Evolutionary conservation across 495 filamentous ascomycete genomes (phyloP).

Genomic region (Collariella sp.): DNA sequence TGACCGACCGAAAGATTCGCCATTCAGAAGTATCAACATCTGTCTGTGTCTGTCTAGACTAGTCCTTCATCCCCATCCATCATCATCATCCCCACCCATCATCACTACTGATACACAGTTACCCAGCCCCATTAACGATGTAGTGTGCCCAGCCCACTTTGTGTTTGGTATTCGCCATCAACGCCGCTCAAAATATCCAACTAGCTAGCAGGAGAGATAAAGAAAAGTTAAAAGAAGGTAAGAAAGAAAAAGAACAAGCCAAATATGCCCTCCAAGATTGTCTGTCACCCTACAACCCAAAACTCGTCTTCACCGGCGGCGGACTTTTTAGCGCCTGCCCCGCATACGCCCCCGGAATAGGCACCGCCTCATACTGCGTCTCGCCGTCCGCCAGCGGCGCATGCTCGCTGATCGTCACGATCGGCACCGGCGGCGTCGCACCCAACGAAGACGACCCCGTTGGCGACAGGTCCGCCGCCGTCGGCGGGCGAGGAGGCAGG

Average conservation of each 20-base stretch:
- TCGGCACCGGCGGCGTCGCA: conserved; percentile 16
- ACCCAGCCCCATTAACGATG: neutral
- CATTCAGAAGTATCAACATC: neutral
- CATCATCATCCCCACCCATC: neutral
- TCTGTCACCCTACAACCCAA: conserved; percentile 22
- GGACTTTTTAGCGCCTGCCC: conserved; percentile 39
- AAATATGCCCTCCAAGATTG: too few relatives aligned
- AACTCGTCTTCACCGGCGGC: conserved; percentile 32
- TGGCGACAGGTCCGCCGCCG: conserved; percentile 10
- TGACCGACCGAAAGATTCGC: neutral
- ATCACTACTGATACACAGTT: neutral
- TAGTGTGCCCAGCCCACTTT: neutral
- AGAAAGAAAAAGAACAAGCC: conserved; percentile 12
- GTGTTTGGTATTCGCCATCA: conserved; percentile 10
- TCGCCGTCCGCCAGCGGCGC: conserved; percentile 53
- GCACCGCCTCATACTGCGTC: conserved; percentile 56
- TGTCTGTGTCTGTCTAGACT: too few relatives aligned
- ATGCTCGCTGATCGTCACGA: conserved; percentile 30
- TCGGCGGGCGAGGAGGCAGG: conserved; percentile 17
- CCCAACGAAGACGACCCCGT: neutral
- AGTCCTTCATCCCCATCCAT: neutral
- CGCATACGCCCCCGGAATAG: conserved; percentile 57
- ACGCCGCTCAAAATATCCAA: conserved; percentile 25
- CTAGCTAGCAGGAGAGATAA: conserved; percentile 7
- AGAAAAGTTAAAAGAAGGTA: conserved; percentile 3